Base-by-base conservation (phyloP, 148 eudicot genomes). In the Beta vulgaris region DNA sequence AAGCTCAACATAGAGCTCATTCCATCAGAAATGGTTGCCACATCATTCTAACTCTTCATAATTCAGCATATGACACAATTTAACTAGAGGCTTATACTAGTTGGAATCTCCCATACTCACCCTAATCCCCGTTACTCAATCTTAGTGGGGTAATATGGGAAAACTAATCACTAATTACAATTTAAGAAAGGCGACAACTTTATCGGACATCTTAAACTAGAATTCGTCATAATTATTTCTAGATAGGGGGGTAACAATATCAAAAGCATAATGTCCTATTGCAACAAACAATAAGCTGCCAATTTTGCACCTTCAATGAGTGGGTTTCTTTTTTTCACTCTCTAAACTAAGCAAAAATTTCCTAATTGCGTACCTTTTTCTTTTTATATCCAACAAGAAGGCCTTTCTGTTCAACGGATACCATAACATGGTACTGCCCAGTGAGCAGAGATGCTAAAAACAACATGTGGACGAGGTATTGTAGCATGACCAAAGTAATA, bases 371-470 rank as follows among this genome's bases (percentile, higher is more conserved):
- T n/a, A n/a, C n/a, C n/a, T n/a, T n/a, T n/a, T n/a, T n/a, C n/a
- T n/a, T n/a, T n/a, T n/a, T n/a, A n/a, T n/a, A n/a, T n/a, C n/a
- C n/a, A 32, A 54, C 6, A 35, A 48, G 32, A 10, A 73, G 55
- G 48, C 21, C 35, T 35, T 14, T 39, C 29, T 35, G 34, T 70
- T 59, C 80, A 3, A 36, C 2, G n/a, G 70, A 26, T 18, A 35
- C 57, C 43, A 65, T 46, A 74, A 59, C 15, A 55, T 40, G 43
- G 71, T 42, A 65, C 46, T 57, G 40, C 72, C 76, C 76, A 72
- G 32, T 12, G 43, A 36, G 43, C 19, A 72, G 15, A 73, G 36
- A 26, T 65, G 67, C 66, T 55, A 43, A 57, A 43, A 55, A 39
- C 35, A 55, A 39, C 35, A 73, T 64, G 26, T 49, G n/a, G 37